A percentile compares a stretch with the other conserved stretches of the same genome.
These are phyloP conservation scores for Populus trichocarpa DNA, from an alignment of 441 rosid species.

Conservation along the genomic window DNA sequence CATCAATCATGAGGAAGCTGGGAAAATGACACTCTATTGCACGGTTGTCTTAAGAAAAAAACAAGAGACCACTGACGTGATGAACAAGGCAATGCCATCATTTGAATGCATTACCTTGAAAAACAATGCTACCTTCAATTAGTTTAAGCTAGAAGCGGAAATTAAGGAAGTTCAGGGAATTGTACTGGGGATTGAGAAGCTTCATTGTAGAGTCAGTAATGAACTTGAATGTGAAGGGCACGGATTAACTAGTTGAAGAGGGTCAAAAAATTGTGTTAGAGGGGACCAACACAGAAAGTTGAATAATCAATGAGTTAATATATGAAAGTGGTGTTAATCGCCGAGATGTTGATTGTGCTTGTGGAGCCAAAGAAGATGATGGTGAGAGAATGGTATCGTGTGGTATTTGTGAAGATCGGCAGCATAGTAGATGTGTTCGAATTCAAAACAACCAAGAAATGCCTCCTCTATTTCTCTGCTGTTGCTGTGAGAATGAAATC, in stretches of 20 bases:
- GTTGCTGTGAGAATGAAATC: slow-evolving; percentile 72
- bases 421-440: slow-evolving; percentile 70
- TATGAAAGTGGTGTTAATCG: slow-evolving; percentile 28
- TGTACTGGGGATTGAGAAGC: slow-evolving; percentile 59
- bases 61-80: slow-evolving; percentile 18
- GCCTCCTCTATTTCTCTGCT: slow-evolving; percentile 80
- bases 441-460: slow-evolving; percentile 61
- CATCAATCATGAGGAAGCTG: slow-evolving; percentile 24
- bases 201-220: slow-evolving; percentile 38
- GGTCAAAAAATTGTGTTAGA: slow-evolving; percentile 48
- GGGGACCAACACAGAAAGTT: slow-evolving; percentile 38
- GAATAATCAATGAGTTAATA: slow-evolving; percentile 15
- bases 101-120: slow-evolving; percentile 55
- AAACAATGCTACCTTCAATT: slow-evolving; percentile 54
- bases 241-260: slow-evolving; percentile 41
- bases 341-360: slow-evolving; percentile 48
- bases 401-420: slow-evolving; percentile 87
- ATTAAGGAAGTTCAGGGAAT: slow-evolving; percentile 52
- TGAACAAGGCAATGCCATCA: slow-evolving; percentile 34
- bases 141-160: slow-evolving; percentile 61
- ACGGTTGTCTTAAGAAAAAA: slow-evolving; percentile 36
- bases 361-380: slow-evolving; percentile 74
- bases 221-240: too few species aligned
- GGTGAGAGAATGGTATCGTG: slow-evolving; percentile 91
- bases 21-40: slow-evolving; percentile 54